Percentiles rank a stretch among this genome's conserved stretches.
Evolutionary conservation across 192 early-diverging fungal species (phyloP).

Genomic region (Podila verticillata): DNA sequence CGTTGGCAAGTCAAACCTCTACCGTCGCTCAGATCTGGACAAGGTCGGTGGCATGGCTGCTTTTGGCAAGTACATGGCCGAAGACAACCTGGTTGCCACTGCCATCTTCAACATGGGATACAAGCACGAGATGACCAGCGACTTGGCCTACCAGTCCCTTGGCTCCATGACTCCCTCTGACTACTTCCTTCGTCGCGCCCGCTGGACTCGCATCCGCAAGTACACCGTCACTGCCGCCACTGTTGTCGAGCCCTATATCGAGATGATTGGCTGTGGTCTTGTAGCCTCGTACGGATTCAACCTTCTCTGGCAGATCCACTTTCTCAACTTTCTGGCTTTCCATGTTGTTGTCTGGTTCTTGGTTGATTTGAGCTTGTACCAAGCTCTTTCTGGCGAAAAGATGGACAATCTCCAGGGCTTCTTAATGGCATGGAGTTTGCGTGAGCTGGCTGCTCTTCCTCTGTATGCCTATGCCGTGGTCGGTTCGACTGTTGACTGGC

Average conservation of each 20-base stretch:
- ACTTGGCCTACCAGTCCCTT: conserved; percentile 87
- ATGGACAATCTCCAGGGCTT: conserved; percentile 59
- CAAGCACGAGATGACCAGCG: conserved; percentile 87
- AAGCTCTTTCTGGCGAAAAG: conserved; percentile 37
- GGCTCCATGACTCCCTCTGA: conserved; percentile 79
- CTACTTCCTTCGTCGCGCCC: conserved; percentile 84
- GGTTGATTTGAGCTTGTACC: conserved; percentile 67
- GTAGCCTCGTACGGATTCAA: conserved; percentile 76
- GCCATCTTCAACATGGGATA: conserved; percentile 83
- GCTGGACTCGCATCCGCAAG: conserved; percentile 95
- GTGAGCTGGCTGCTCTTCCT: conserved; percentile 88
- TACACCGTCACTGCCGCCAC: conserved; percentile 93
- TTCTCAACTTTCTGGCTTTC: conserved; percentile 57
- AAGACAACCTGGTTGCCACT: conserved; percentile 95
- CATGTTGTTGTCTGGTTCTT: conserved; percentile 70
- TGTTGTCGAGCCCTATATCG: conserved; percentile 91
- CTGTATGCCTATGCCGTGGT: conserved; percentile 82
- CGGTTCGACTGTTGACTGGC: conserved; percentile 89
- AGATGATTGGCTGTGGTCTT: conserved; percentile 82
- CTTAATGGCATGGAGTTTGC: conserved; percentile 79
- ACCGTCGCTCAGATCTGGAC: conserved; percentile 84
- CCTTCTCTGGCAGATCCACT: conserved; percentile 61
- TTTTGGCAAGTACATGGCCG: conserved; percentile 93
- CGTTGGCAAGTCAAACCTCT: conserved; percentile 95
- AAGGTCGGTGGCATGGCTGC: conserved; percentile 81